Base-by-base conservation (phyloP, 257 asterid genomes). In the Gardenia jasminoides region DNA sequence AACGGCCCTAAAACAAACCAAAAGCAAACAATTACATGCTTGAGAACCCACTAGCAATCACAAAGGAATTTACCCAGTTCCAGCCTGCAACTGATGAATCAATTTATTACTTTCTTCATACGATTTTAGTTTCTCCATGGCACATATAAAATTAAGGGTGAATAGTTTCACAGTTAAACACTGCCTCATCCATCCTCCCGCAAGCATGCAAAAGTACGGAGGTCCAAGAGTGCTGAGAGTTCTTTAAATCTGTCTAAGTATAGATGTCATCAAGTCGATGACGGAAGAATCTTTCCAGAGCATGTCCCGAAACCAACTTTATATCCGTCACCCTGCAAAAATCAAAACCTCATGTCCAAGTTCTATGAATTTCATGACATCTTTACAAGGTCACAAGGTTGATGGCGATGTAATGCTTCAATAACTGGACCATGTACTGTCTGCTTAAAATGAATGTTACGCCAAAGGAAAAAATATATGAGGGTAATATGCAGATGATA, bases 221-320 rank as follows among this genome's bases (percentile, higher is more conserved):
- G 36, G 72, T 47, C 20, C 33, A 74, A 43, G 7, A 39, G 39
- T 24, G 30, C 20, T 19, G 50, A 39, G 31, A 46, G 22, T 20
- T 69, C 46, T 43, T 56, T 26, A 52, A 12, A 59, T 22, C 72
- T 52, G 24, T 44, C 24, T 5, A 10, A 43, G 31, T 19, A 41
- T 46, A 3, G 15, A 64, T 76, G 48, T 26, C 67, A 78, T 82
- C 81, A 85, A 59, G 71, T 56, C 10, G 61, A 66, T 58, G 89
- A 75, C 22, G 89, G 89, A 73, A 80, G 82, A 67, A 85, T 81
- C 77, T 83, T 85, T 56, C 87, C 87, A 1, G 85, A 78, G 79
- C 89, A 85, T 9, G 79, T 80, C 39, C 89, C 87, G 6, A 85
- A 85, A 67, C 89, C 88, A 46, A 85, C 68, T 30, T 56, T 76